Evolutionary conservation across 768 basidiomycete genomes (phyloP).

Genomic region (Termitomyces sp.): DNA sequence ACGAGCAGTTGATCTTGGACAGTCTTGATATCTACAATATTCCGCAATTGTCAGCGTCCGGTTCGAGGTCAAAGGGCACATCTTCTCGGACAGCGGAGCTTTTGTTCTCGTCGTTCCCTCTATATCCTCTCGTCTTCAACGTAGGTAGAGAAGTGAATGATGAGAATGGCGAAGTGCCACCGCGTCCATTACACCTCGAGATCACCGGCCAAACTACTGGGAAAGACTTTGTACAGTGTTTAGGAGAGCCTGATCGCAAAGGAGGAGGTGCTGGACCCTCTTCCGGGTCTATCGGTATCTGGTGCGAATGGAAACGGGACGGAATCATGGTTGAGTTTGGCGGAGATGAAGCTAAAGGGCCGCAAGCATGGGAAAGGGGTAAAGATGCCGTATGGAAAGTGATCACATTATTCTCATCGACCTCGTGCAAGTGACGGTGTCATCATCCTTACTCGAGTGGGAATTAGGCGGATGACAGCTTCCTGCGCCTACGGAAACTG

Average conservation of each 20-base stretch:
- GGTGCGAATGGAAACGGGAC: conserved; percentile 86
- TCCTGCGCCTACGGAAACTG: not conserved
- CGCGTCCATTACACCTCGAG: conserved; percentile 35
- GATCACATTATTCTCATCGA: conserved; percentile 51
- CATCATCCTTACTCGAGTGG: not conserved
- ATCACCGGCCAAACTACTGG: conserved; percentile 55
- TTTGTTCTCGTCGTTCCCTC: conserved; percentile 54
- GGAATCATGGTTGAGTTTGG: conserved; percentile 87
- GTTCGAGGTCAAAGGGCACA: conserved; percentile 23
- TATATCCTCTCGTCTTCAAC: conserved; percentile 45
- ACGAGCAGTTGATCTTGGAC: conserved; percentile 51
- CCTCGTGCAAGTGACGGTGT: not conserved
- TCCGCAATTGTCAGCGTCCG: conserved; percentile 23
- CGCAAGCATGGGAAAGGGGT: conserved; percentile 84
- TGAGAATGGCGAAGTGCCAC: conserved; percentile 29
- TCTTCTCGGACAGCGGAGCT: conserved; percentile 41
- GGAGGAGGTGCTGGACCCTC: conserved; percentile 86
- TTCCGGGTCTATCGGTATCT: conserved; percentile 82
- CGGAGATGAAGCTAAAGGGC: conserved; percentile 69
- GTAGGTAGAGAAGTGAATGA: conserved; percentile 29
- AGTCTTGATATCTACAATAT: conserved; percentile 83
- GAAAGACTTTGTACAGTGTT: conserved; percentile 63
- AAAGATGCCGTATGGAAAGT: conserved; percentile 79
- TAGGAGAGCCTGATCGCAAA: conserved; percentile 89
- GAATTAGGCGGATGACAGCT: not conserved